Conservation (phyloP, 192 early-diverging fungal genomes). For the Gryganskiella cystojenkinii region DNA sequence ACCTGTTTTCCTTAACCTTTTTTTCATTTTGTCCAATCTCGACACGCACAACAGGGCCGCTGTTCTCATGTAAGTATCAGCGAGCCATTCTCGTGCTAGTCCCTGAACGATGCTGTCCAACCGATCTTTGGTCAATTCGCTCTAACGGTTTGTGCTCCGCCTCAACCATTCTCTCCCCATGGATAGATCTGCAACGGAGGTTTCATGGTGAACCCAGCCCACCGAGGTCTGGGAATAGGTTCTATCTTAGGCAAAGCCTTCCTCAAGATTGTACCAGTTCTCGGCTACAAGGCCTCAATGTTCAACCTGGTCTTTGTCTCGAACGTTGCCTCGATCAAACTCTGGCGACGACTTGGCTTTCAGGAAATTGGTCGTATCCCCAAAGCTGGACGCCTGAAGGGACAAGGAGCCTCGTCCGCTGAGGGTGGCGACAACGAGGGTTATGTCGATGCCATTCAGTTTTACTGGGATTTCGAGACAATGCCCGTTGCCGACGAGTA, state of each 20-base stretch:
- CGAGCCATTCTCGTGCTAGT: too few species aligned
- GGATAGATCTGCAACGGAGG: slow-evolving; percentile 83
- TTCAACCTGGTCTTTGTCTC: slow-evolving; percentile 86
- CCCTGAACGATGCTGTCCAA: too few species aligned
- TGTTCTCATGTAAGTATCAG: slow-evolving; percentile 53
- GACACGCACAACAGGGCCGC: slow-evolving; percentile 19
- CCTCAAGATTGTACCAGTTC: slow-evolving; percentile 64
- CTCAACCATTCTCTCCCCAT: not conserved
- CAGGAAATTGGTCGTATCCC: slow-evolving; percentile 74
- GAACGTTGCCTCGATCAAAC: slow-evolving; percentile 69
- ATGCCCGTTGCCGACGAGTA: slow-evolving; percentile 42
- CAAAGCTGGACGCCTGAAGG: slow-evolving; percentile 67
- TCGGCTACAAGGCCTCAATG: slow-evolving; percentile 79
- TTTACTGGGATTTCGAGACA: slow-evolving; percentile 79
- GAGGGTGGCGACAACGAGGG: slow-evolving; percentile 43
- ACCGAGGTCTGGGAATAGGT: slow-evolving; percentile 69
- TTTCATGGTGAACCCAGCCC: slow-evolving; percentile 64
- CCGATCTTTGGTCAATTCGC: slow-evolving; percentile 22
- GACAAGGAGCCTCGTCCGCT: slow-evolving; percentile 28
- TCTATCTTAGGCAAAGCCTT: slow-evolving; percentile 71
- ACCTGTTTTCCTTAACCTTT: not conserved
- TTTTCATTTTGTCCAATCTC: not conserved
- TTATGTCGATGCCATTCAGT: slow-evolving; percentile 77
- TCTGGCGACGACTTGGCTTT: slow-evolving; percentile 77
- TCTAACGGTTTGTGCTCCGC: not conserved